phyloP scores from a whole-genome alignment of 352 stramenopile species.

The Phytophthora ohioensis region DNA sequence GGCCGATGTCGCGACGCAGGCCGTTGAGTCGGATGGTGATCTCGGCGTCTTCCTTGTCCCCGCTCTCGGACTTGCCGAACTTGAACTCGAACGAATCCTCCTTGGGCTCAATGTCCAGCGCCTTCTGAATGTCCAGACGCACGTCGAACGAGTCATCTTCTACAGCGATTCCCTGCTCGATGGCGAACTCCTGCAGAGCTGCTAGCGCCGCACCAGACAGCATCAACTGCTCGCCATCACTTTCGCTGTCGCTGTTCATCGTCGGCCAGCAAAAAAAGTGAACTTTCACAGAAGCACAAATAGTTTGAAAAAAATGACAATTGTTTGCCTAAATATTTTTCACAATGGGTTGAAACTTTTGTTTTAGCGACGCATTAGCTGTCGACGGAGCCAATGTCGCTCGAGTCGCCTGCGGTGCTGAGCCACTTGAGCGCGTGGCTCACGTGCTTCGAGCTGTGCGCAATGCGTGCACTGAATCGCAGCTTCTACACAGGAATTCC shows the following conservation, averaged over 20 bases:
- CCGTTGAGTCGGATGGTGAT: conserved; percentile 65
- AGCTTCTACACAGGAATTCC: conserved; percentile 39
- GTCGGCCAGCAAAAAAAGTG: conserved; percentile 20
- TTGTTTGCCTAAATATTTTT: too few species aligned
- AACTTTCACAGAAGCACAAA: not conserved
- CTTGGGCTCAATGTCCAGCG: conserved; percentile 68
- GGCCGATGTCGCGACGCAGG: conserved; percentile 64
- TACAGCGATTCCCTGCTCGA: conserved; percentile 58
- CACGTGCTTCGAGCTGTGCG: conserved; percentile 49
- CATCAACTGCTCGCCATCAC: conserved; percentile 51
- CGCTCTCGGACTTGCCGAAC: conserved; percentile 44
- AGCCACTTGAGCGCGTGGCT: conserved; percentile 61
- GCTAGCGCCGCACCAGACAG: conserved; percentile 56
- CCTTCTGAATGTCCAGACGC: conserved; percentile 63
- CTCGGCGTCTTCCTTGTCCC: conserved; percentile 30
- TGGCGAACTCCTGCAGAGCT: conserved; percentile 63
- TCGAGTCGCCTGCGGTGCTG: conserved; percentile 43
- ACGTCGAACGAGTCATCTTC: conserved; percentile 49
- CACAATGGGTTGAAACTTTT: not conserved
- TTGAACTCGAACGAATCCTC: conserved; percentile 68
- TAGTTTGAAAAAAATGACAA: too few species aligned
- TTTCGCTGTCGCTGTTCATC: conserved; percentile 49
- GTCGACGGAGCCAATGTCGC: conserved; percentile 20
- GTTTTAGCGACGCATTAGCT: not conserved
- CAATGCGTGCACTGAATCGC: conserved; percentile 41